Evolutionary conservation across 208 protist genomes (phyloP).

Genomic region (Phytomonas sp.): DNA sequence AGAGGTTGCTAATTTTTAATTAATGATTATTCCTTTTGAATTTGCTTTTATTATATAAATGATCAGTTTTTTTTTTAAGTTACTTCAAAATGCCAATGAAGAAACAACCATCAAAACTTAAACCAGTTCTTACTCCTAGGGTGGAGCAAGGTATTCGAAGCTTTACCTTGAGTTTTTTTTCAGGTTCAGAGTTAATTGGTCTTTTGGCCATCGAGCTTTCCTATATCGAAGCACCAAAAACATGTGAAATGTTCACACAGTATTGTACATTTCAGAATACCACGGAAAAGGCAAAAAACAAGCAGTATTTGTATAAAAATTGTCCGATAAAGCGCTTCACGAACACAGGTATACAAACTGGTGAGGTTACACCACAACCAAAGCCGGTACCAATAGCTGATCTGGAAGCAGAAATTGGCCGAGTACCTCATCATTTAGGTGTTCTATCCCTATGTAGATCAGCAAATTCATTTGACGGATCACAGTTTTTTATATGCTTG

Average conservation of each 20-base stretch:
- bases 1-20: conserved; percentile 3
- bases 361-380: conserved; percentile 28
- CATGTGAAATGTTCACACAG: conserved; percentile 62
- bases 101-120: not conserved
- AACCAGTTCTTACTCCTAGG: conserved; percentile 9
- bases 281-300: conserved; percentile 43
- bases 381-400: conserved; percentile 36
- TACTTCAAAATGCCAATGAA: conserved; percentile 3
- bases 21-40: not conserved
- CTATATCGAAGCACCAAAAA: conserved; percentile 39
- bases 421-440: conserved; percentile 36
- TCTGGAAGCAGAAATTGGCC: conserved; percentile 55
- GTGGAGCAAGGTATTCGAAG: conserved; percentile 15
- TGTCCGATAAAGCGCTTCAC: conserved; percentile 54
- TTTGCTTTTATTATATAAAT: not conserved
- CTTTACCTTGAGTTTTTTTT: conserved; percentile 26
- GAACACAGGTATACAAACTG: conserved; percentile 62
- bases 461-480: conserved; percentile 41
- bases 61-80: not conserved
- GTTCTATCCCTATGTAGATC: conserved; percentile 63
- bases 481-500: conserved; percentile 78
- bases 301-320: conserved; percentile 48
- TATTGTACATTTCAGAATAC: conserved; percentile 23
- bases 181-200: not conserved
- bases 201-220: conserved; percentile 22